These are phyloP conservation scores for Carnegiea gigantea DNA, from an alignment of 179 eudicot species.

Conservation along the genomic window DNA sequence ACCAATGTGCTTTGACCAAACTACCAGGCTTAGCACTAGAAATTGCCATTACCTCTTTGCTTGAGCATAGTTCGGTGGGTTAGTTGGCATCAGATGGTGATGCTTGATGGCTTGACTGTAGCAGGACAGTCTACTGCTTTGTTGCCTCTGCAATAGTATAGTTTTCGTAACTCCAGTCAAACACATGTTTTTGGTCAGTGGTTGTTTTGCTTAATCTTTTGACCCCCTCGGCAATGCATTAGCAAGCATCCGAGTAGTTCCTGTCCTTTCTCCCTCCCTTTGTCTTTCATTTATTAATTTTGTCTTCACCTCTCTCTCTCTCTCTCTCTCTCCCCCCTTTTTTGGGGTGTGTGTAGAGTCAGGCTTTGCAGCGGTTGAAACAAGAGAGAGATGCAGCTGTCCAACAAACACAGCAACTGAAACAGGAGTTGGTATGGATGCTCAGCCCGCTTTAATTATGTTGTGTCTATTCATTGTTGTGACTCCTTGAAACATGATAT, in stretches of 20 bases:
- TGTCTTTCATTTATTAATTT: not conserved
- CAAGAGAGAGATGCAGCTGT: constrained; percentile 74
- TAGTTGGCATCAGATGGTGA: not conserved
- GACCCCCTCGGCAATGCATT: not conserved
- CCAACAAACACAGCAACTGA: constrained; percentile 63
- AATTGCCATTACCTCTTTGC: not conserved
- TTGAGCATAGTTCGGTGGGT: not conserved
- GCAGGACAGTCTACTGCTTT: not conserved
- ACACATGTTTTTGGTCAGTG: not conserved
- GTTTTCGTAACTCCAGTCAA: not conserved
- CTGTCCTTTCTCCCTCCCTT: not conserved
- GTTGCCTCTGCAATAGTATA: too few species aligned
- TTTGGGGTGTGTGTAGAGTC: constrained; percentile 29
- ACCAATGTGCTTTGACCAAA: not conserved
- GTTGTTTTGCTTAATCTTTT: not conserved
- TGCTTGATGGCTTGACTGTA: not conserved
- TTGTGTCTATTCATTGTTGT: constrained; percentile 10
- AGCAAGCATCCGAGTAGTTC: not conserved
- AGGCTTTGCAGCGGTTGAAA: constrained; percentile 50
- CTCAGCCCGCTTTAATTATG: not conserved
- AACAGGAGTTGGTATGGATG: constrained; percentile 63
- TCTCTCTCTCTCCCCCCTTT: too few species aligned
- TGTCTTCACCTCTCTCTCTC: not conserved
- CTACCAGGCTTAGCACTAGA: not conserved
- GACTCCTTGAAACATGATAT: not conserved